Evolutionary conservation across 192 early-diverging fungal species (phyloP), one percentile per base, ranked within the genome.

Genomic region (Funneliformis mosseae): DNA sequence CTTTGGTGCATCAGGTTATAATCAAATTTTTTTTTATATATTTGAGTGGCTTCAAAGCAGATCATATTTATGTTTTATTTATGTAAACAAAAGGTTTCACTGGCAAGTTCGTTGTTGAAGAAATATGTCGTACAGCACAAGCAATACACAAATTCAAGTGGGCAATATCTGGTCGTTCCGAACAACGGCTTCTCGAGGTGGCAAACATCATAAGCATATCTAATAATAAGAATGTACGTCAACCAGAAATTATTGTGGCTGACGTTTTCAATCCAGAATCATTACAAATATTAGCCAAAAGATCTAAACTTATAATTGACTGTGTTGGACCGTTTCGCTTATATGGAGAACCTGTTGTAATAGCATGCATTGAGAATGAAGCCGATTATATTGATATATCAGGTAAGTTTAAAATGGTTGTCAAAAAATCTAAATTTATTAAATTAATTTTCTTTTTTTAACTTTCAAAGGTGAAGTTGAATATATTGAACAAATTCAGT

Each of bases 311-410:
- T 25, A 85, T 98, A 9, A 86, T 97, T 66, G 90, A 91, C 0
- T 95, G 94, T 8, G 96, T 95, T 18, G 97, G 87, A 9, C 97
- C 96, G 7, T 97, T 92, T 83, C 64, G 87, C 5, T 75, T 89
- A 45, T 89, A 95, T 75, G 96, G 96, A 55, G 87, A 88, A 25
- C 88, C 90, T 12, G 80, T 97, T 3, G 92, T 95, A 5, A 90
- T 88, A 23, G 84, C 91, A 2, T 94, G 94, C 76, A 82, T 94
- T n/a, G 84, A 89, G 11, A 81, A 89, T 33, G 78, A 87, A 0
- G 95, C 96, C 0, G 91, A 98, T 81, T 98, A 97, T 81, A 87
- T 96, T 43, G 97, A 98, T 78, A 94, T 92, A 11, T 96, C 96
- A n/a, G 97, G 95, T 55, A 96, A 97, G 76, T 83, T 80, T 14